Base-by-base conservation (phyloP, 345 rosid species). In the Salix caprea region DNA sequence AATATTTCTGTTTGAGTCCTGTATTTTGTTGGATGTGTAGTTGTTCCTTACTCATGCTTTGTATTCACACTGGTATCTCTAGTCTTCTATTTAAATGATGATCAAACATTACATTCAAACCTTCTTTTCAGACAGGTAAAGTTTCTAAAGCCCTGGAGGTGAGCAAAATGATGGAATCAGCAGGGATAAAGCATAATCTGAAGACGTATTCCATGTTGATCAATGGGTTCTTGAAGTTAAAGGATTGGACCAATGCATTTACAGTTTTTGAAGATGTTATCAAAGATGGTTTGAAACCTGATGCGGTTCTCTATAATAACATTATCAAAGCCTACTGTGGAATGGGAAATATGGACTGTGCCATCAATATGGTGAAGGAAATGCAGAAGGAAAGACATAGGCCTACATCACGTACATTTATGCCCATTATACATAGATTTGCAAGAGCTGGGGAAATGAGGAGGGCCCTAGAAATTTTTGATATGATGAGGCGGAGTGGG, bases 311-410 rank as follows among this genome's bases (percentile, higher is more conserved):
- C 12, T 93, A 91, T 69, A 96, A 96, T 87, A 90, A 91, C 89
- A 91, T 93, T 39, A 87, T 96, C 14, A 72, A 84, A 73, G 99
- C 94, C 70, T 93, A 93, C 77, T 96, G 99, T 81, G 98, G 97
- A 73, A 93, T 96, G 99, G 98, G 98, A 80, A 95, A 90, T 86
- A 91, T 93, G 93, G 94, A 89, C 7, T 92, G 99, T 75, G 99
- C 98, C 1, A 80, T 96, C 82, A 81, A 84, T 69, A 90, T 90
- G 69, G 90, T 93, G 44, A 96, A 91, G 76, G 91, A 90, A 81
- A 96, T 96, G 99, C 93, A 90, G 82, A 93, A 86, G 87, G 85
- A 86, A 87, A 91, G 91, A 79, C 91, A 86, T 73, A 86, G 88
- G 72, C 98, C 98, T 61, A 91, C 98, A 6, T 81, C 99, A 36